phyloP scores from a whole-genome alignment of 441 rosid species.

The Eutrema salsugineum region DNA sequence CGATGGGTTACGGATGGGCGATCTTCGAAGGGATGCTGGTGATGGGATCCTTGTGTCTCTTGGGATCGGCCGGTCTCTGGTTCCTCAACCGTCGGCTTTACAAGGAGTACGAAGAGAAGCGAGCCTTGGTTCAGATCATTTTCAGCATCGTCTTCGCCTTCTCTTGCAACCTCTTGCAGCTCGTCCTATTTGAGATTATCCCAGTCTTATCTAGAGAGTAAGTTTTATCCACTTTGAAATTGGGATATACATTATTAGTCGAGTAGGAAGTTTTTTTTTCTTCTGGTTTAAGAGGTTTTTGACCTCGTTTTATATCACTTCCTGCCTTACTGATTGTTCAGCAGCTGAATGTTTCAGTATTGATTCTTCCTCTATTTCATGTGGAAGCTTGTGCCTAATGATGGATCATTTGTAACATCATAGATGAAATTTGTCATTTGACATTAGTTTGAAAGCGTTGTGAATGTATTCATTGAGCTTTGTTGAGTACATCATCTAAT shows the following conservation, averaged over 20 bases:
- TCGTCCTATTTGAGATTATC: slow-evolving; percentile 95
- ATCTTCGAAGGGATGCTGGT: slow-evolving; percentile 71
- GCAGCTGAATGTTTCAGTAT: neutral
- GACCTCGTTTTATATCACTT: neutral
- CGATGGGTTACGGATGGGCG: slow-evolving; percentile 76
- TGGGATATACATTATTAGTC: neutral
- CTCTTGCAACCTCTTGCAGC: slow-evolving; percentile 98
- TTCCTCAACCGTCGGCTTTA: slow-evolving; percentile 79
- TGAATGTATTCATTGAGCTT: neutral
- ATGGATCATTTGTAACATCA: neutral
- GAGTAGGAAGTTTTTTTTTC: neutral
- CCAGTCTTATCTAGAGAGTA: slow-evolving; percentile 91
- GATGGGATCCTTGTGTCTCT: slow-evolving; percentile 62
- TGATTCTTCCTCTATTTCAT: neutral
- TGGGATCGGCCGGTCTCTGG: slow-evolving; percentile 96
- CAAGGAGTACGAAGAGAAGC: slow-evolving; percentile 97
- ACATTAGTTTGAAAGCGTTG: neutral
- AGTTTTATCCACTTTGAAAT: neutral
- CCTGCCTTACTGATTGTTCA: neutral
- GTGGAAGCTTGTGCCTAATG: neutral
- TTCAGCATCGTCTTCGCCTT: slow-evolving; percentile 96
- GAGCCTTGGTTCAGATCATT: slow-evolving; percentile 89
- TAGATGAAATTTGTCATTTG: neutral
- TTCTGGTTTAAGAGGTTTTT: neutral
- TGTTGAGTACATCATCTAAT: neutral